Percentiles rank a stretch among this genome's conserved stretches.
Evolutionary conservation across 1,284 basidiomycete genomes (phyloP).

Genomic region (Malassezia furfur): DNA sequence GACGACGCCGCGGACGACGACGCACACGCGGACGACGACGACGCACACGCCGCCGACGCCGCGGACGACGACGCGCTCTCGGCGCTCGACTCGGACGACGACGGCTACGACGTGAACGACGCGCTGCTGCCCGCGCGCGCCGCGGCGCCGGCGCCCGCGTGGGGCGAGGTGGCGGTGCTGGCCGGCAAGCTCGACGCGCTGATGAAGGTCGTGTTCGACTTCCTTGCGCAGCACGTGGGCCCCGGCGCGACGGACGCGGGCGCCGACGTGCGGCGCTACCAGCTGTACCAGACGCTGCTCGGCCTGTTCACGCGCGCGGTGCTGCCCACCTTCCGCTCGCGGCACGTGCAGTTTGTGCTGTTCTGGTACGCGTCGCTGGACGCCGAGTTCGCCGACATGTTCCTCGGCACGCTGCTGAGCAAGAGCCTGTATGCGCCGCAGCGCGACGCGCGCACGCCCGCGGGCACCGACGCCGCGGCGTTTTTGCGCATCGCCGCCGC

Average conservation of each 20-base stretch:
- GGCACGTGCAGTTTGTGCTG: constrained; percentile 91
- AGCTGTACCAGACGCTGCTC: constrained; percentile 69
- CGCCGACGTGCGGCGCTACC: constrained; percentile 24
- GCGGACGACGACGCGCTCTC: constrained; percentile 22
- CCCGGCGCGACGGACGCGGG: not conserved
- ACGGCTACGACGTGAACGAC: constrained; percentile 53
- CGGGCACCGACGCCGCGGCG: constrained; percentile 21
- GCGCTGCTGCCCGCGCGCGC: constrained; percentile 49
- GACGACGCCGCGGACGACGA: constrained; percentile 19
- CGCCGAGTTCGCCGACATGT: constrained; percentile 77
- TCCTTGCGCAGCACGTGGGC: constrained; percentile 56
- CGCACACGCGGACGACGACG: constrained; percentile 42
- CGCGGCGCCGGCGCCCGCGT: constrained; percentile 19
- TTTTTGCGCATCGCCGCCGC: constrained; percentile 43
- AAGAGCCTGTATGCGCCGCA: constrained; percentile 61
- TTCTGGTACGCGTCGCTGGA: constrained; percentile 92
- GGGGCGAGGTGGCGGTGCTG: constrained; percentile 62
- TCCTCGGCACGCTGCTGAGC: constrained; percentile 82
- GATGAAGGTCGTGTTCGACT: constrained; percentile 70
- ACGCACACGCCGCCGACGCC: constrained; percentile 11
- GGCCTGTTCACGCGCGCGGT: constrained; percentile 87
- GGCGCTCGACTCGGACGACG: constrained; percentile 54
- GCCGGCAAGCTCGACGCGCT: constrained; percentile 83
- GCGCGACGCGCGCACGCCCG: constrained; percentile 54
- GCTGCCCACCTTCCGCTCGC: constrained; percentile 87